Evolutionary conservation across 495 filamentous ascomycete species (phyloP), one percentile per base, ranked within the genome.

Genomic region (Xylaria cubensis): DNA sequence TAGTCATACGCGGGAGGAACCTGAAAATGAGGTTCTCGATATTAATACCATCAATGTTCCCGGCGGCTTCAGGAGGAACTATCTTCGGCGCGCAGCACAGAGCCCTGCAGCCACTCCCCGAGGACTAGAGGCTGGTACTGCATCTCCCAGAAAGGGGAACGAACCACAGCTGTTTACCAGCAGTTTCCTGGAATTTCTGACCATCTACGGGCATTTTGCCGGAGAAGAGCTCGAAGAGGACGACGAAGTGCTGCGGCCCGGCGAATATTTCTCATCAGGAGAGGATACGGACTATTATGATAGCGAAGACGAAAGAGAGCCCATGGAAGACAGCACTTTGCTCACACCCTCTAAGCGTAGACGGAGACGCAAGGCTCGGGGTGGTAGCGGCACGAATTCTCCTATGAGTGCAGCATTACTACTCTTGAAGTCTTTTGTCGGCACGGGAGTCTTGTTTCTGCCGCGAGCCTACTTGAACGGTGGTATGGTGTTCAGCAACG

Each of bases 141-240:
- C 81, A 46, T 69, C 81, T 13, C 77, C 77, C 64, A 81, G 80
- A 34, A 64, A 73, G 24, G 76, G 80, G 55, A 82, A 76, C 10
- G 86, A 85, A 32, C 89, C 89, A 48, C 90, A 88, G 64, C 83
- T 97, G 19, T 89, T 97, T 56, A 97, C 96, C 15, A 93, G 81
- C 74, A 98, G 91, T 81, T 99, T 99, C 76, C 89, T 98, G 56
- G 97, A 99, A 78, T 99, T 98, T 75, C 80, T 99, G 64, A 94
- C 92, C 9, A 85, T 99, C 19, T 98, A 97, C 75, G 96, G 97
- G 4, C 97, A 98, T 82, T 99, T 98, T 79, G 96, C 96, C 19
- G 96, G 96, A 77, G 96, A 99, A 81, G 90, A 97, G 78, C 86
- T 99, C 8, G 94, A 97, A 80, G 94, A 98, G 78, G 96, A 98